Conservation (phyloP, 179 eudicot species). For the Carnegiea gigantea region DNA sequence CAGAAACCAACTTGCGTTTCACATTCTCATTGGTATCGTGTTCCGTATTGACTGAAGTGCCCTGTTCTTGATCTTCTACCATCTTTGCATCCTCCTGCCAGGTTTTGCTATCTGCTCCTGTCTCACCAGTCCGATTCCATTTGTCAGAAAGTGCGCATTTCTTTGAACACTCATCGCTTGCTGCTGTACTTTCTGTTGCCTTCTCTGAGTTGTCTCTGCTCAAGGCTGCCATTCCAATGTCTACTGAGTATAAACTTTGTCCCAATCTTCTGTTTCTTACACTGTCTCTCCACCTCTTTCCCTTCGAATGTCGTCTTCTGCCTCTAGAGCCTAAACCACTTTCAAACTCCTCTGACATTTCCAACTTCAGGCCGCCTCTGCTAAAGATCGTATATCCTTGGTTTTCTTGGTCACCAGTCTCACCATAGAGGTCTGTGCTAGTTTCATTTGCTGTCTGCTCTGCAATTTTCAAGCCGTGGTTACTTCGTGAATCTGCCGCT, state of each 20-base stretch:
- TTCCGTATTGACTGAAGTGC: not conserved
- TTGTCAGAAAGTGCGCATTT: not conserved
- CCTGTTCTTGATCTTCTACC: not conserved
- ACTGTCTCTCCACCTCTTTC: constrained; percentile 21
- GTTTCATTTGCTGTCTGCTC: constrained; percentile 1
- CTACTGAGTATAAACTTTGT: not conserved
- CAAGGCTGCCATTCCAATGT: not conserved
- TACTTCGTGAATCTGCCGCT: no score
- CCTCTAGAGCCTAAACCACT: not conserved
- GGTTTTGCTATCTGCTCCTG: not conserved
- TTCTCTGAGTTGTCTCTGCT: not conserved
- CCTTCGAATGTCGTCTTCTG: constrained; percentile 19
- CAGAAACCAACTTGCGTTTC: not conserved
- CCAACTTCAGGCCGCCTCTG: constrained; percentile 12
- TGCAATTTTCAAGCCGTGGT: no score
- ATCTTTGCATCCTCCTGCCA: not conserved
- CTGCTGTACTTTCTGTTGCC: not conserved
- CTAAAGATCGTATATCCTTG: not conserved
- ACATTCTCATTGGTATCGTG: not conserved
- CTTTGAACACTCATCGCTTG: not conserved
- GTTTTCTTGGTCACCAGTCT: not conserved
- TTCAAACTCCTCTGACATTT: not conserved
- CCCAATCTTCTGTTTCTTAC: constrained; percentile 18
- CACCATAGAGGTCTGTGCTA: not conserved
- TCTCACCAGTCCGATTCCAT: not conserved